Percentiles rank a stretch among this genome's conserved stretches.
phyloP scores from a whole-genome alignment of 2,329 filamentous ascomycete species.

The Aspergillus udagawae region DNA sequence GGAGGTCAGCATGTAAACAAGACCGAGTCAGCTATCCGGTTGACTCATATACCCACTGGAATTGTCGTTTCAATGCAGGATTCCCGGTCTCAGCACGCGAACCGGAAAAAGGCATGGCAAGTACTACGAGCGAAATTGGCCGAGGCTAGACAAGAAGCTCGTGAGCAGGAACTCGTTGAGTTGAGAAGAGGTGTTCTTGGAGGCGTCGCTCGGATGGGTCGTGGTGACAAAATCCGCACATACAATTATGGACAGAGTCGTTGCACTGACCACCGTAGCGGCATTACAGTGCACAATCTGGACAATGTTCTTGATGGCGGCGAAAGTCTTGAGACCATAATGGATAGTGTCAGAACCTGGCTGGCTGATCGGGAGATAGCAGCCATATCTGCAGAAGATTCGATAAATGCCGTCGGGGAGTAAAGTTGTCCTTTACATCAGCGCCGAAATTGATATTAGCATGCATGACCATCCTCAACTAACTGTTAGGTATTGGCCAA shows the following conservation, averaged over 20 bases:
- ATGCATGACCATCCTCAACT: background rate
- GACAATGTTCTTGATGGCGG: slow-evolving; percentile 75
- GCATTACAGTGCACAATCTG: slow-evolving; percentile 73
- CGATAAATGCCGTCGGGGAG: slow-evolving; percentile 36
- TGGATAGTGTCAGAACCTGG: slow-evolving; percentile 75
- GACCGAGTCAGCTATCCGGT: slow-evolving; percentile 88
- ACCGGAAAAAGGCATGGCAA: slow-evolving; percentile 82
- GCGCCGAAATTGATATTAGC: slow-evolving; percentile 6
- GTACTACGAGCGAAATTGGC: slow-evolving; percentile 78
- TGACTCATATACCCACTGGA: slow-evolving; percentile 85
- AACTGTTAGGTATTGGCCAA: background rate
- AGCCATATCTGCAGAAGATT: slow-evolving; percentile 61
- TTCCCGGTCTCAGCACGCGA: slow-evolving; percentile 81
- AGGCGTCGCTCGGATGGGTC: slow-evolving; percentile 71
- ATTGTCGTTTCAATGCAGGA: slow-evolving; percentile 91
- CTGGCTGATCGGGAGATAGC: slow-evolving; percentile 71
- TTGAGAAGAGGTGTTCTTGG: slow-evolving; percentile 76
- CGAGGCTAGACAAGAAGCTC: slow-evolving; percentile 71
- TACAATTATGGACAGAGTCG: slow-evolving; percentile 79
- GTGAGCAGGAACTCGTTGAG: slow-evolving; percentile 73
- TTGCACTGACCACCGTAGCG: slow-evolving; percentile 84
- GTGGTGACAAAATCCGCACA: slow-evolving; percentile 89
- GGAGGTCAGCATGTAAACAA: slow-evolving; percentile 98
- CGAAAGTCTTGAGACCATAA: slow-evolving; percentile 67
- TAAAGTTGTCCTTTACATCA: background rate